Base-by-base conservation (phyloP, 2,329 filamentous ascomycete species). In the Neocatenulostroma microsporum region DNA sequence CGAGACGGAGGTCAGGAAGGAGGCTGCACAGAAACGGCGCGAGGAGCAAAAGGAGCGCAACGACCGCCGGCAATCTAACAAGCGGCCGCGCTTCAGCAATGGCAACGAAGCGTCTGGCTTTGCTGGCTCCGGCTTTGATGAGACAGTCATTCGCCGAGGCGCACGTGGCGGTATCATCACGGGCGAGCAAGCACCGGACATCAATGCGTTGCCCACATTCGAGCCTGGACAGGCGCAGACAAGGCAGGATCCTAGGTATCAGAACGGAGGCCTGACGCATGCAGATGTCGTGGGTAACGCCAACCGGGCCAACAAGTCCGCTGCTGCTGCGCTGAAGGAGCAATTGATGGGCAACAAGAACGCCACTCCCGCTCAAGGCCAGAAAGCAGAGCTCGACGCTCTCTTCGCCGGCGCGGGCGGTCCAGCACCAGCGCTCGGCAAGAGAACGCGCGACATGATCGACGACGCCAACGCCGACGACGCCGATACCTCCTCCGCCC, bases 291-390 rank as follows among this genome's bases (percentile, higher is more conserved):
- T 91, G 42, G 54, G 55, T 18, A 79, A 80, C 52, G 78, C 84
- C 20, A 89, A 86, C 46, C 67, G 77, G 37, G 85, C 87, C 37
- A 98, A 98, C 66, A 94, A 94, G 64, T 95, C 86, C 53, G 91
- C 91, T 17, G 91, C 91, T 21, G 88, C 85, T 43, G 82, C 82
- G 14, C 66, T 98, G 34, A 93, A 93, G 62, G 82, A 82, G 49
- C 78, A 84, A 53, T 72, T 95, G 38, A 74, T 87, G 55, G 67
- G 62, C 19, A 51, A 49, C 42, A 56, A 53, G 44, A 59, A 56
- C 13, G n/a, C n/a, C n/a, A n/a, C n/a, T n/a, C 47, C 50, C 3
- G 47, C 50, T 21, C 50, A 54, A 25, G 48, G 42, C 39, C 49
- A 54, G 32, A 53, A 51, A 34, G 51, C 54, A 7, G 50, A 51